Evolutionary conservation across 129 eudicot genomes (phyloP).

Genomic region (Artemisia annua): DNA sequence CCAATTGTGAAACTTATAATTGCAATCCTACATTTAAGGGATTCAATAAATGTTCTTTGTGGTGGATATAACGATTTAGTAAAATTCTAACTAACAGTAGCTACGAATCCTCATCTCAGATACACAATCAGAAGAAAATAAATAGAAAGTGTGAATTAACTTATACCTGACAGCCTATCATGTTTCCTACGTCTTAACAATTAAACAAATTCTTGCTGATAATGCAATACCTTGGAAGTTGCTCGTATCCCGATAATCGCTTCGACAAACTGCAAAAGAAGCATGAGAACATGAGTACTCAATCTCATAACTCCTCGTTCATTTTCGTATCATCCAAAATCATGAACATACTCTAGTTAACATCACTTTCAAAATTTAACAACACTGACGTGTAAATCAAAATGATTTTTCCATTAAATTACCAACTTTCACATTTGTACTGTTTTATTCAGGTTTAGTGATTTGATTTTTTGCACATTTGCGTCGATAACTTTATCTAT

Average conservation of each 20-base stretch:
- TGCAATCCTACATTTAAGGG: background rate
- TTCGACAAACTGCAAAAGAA: conserved; percentile 78
- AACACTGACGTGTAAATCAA: too few relatives aligned
- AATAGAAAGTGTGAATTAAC: background rate
- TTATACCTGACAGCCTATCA: background rate
- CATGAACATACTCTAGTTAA: too few relatives aligned
- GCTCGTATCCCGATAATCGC: conserved; percentile 71
- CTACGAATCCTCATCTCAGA: background rate
- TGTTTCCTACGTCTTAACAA: background rate
- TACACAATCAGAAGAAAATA: background rate
- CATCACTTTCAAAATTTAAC: too few relatives aligned
- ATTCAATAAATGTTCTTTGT: background rate
- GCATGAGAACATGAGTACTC: background rate
- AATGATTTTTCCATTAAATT: too few relatives aligned
- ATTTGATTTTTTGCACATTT: too few relatives aligned
- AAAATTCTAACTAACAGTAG: background rate
- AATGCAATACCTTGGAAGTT: conserved; percentile 53
- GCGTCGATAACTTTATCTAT: too few relatives aligned
- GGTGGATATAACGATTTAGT: background rate
- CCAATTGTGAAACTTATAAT: background rate
- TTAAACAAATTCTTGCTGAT: too few relatives aligned
- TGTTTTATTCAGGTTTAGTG: too few relatives aligned
- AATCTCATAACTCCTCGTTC: background rate
- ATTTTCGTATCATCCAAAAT: background rate
- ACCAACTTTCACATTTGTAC: too few relatives aligned